Evolutionary conservation across 371 early-diverging fungal species (phyloP).

Genomic region (Mucor lusitanicus): DNA sequence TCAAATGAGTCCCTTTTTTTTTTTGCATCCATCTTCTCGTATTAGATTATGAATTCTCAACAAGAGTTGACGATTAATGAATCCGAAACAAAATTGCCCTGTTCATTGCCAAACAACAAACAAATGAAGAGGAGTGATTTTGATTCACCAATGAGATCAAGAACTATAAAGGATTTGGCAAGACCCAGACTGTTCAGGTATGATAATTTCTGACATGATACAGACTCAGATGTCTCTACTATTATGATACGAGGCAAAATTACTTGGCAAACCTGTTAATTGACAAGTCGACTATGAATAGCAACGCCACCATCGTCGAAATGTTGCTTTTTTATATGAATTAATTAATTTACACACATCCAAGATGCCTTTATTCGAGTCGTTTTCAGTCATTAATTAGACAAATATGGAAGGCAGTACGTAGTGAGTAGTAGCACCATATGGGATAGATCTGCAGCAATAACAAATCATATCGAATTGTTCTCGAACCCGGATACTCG

Average conservation of each 20-base stretch:
- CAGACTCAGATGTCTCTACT: background rate
- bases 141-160: background rate
- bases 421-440: background rate
- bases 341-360: background rate
- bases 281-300: background rate
- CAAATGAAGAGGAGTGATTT: background rate
- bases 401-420: background rate
- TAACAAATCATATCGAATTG: background rate
- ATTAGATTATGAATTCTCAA: background rate
- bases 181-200: background rate
- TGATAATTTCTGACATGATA: background rate
- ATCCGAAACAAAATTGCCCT: background rate
- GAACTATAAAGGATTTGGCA: background rate
- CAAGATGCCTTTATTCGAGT: background rate
- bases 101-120: background rate
- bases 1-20: background rate
- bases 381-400: background rate
- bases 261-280: background rate
- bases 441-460: background rate
- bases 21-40: background rate
- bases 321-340: background rate
- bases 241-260: background rate
- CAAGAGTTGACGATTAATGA: background rate
- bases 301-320: background rate
- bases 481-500: background rate